Conservation (phyloP, 345 rosid genomes). For the Anastatica hierochuntica region DNA sequence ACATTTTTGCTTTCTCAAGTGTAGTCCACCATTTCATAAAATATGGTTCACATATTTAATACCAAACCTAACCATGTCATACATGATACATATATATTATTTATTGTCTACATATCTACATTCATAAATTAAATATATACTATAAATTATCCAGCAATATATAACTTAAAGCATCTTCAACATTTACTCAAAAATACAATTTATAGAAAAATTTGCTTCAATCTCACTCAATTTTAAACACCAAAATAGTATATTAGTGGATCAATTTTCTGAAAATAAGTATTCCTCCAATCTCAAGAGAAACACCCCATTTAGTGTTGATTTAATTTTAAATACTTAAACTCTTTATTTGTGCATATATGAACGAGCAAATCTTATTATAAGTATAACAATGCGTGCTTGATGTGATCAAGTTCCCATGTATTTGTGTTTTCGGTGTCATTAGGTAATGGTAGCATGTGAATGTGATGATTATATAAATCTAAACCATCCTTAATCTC, state of each 20-base stretch:
- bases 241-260: too few relatives aligned
- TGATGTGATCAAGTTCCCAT: conserved; percentile 24
- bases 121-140: too few relatives aligned
- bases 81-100: too few relatives aligned
- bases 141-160: too few relatives aligned
- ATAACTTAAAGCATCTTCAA: too few relatives aligned
- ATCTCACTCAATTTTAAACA: too few relatives aligned
- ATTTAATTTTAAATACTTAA: background rate
- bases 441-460: conserved; percentile 21
- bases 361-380: background rate
- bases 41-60: conserved; percentile 7
- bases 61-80: too few relatives aligned
- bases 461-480: conserved; percentile 17
- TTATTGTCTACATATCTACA: too few relatives aligned
- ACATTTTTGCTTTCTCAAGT: conserved; percentile 20
- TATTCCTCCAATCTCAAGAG: background rate
- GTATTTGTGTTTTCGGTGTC: conserved; percentile 18
- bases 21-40: conserved; percentile 18
- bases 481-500: too few relatives aligned
- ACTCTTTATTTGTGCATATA: background rate
- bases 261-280: too few relatives aligned
- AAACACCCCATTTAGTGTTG: background rate
- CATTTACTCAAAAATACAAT: too few relatives aligned
- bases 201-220: too few relatives aligned
- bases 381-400: background rate